Base-by-base conservation (phyloP, 2,329 filamentous ascomycete species). In the Apiospora kogelbergensis region DNA sequence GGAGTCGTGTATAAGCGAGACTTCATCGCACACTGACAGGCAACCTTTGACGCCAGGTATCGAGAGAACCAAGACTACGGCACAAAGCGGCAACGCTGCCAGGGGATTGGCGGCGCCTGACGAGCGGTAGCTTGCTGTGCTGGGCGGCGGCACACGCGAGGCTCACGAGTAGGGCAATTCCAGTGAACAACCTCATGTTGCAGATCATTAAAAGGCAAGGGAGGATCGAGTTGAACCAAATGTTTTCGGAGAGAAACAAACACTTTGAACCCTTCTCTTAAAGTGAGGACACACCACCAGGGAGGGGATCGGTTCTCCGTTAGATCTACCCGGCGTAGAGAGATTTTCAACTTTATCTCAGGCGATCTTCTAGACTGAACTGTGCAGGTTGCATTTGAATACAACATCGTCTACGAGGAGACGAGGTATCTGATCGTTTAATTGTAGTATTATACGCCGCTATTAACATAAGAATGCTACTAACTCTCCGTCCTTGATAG, bases 81-180 rank as follows among this genome's bases (percentile, higher is more conserved):
- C 78, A 73, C 78, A 80, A 9, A 70, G n/a, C 0, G 78, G 79
- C 63, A 79, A 69, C n/a, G 66, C 40, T 2, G 71, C 66, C 20
- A 77, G 26, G 40, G 53, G 44, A n/a, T 41, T 37, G 10, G 45
- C 24, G 44, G 68, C 57, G 20, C 42, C 33, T 24, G 68, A 20
- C 30, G 41, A 42, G 3, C 40, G 17, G 41, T 6, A 33, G 7
- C n/a, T 11, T 33, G 30, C 20, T 45, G 63, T 26, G 63, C 24
- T 45, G 63, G n/a, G 44, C 63, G 15, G 41, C 63, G 41, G 17
- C 41, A 26, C 24, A 45, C 24, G 24, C 41, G 22, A 65, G 63
- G 41, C 63, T 22, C 63, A 45, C 22, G 63, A 65, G 15, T 15
- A 65, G 24, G 30, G 30, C 26, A 17, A 37, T 10, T 37, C 17